phyloP scores from a whole-genome alignment of 495 filamentous ascomycete genomes.

The Talaromyces wortmannii region DNA sequence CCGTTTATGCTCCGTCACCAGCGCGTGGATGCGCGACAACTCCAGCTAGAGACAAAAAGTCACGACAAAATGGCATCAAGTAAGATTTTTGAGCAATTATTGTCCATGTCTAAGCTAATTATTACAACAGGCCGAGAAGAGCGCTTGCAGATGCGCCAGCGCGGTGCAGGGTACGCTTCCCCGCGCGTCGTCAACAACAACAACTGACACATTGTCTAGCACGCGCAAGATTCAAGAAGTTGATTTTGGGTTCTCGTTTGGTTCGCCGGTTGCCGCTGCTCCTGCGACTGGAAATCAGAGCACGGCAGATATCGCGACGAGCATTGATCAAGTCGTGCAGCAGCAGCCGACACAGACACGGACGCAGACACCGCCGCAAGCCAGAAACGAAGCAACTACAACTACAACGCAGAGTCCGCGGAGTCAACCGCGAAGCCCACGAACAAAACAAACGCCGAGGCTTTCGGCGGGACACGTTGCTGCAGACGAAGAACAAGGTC shows the following conservation, averaged over 20 bases:
- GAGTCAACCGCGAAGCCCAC: too few species aligned
- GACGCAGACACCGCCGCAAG: too few species aligned
- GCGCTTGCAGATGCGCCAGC: slow-evolving; percentile 51
- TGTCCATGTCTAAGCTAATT: slow-evolving; percentile 12
- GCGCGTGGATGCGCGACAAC: background rate
- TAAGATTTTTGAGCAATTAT: slow-evolving; percentile 14
- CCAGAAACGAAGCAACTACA: too few species aligned
- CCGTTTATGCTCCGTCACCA: background rate
- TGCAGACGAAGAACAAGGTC: slow-evolving; percentile 11
- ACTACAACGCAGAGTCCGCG: too few species aligned
- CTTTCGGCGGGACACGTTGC: background rate
- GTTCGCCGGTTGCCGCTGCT: slow-evolving; percentile 9
- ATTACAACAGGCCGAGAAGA: slow-evolving; percentile 41
- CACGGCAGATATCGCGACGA: background rate
- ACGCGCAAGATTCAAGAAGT: slow-evolving; percentile 40
- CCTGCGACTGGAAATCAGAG: background rate
- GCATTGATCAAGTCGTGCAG: background rate
- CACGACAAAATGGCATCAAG: slow-evolving; percentile 35
- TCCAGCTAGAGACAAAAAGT: slow-evolving; percentile 12
- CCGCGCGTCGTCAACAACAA: slow-evolving; percentile 18
- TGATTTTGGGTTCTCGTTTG: slow-evolving; percentile 47
- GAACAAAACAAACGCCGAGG: too few species aligned
- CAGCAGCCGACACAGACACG: background rate
- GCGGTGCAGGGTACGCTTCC: slow-evolving; percentile 49
- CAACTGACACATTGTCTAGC: slow-evolving; percentile 22